A percentile compares a stretch with the other conserved stretches of the same genome.
phyloP scores from a whole-genome alignment of 2,329 filamentous ascomycete species.

The Cordyceps fumosorosea region DNA sequence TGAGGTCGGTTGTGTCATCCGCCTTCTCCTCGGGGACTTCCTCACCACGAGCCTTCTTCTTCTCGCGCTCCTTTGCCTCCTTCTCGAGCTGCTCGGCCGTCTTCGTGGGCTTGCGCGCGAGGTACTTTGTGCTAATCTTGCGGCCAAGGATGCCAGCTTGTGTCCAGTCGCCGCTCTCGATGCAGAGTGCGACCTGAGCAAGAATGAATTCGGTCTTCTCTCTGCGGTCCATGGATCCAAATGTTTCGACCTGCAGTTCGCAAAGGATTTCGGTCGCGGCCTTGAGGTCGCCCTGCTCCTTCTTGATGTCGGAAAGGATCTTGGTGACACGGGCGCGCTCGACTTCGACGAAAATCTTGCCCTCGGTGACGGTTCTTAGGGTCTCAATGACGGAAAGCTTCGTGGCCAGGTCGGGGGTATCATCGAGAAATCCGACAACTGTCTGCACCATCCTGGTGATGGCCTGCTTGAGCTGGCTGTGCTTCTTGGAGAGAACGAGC shows the following conservation, averaged over 20 bases:
- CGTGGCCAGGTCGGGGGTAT: constrained; percentile 74
- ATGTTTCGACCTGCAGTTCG: constrained; percentile 97
- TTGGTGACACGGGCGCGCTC: constrained; percentile 92
- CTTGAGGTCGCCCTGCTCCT: constrained; percentile 84
- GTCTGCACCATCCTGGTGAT: constrained; percentile 98
- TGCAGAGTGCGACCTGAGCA: constrained; percentile 89
- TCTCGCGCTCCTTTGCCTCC: constrained; percentile 81
- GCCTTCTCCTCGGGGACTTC: constrained; percentile 72
- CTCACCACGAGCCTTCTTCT: constrained; percentile 72
- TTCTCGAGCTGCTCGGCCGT: constrained; percentile 82
- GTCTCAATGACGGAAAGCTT: constrained; percentile 95
- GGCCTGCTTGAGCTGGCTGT: constrained; percentile 98
- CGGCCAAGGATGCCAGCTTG: constrained; percentile 89
- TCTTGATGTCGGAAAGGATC: constrained; percentile 96
- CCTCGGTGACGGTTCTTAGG: constrained; percentile 90
- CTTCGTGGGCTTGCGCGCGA: constrained; percentile 86
- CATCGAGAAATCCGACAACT: constrained; percentile 85
- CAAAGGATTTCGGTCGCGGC: constrained; percentile 89
- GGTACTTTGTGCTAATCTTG: constrained; percentile 95
- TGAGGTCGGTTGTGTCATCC: constrained; percentile 92
- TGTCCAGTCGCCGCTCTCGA: constrained; percentile 92
- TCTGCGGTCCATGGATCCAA: constrained; percentile 92
- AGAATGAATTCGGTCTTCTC: constrained; percentile 99
- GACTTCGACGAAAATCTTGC: constrained; percentile 99
- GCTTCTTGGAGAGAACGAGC: constrained; percentile 94